phyloP scores from a whole-genome alignment of 1,284 basidiomycete genomes.

The Apiotrichum laibachii region DNA sequence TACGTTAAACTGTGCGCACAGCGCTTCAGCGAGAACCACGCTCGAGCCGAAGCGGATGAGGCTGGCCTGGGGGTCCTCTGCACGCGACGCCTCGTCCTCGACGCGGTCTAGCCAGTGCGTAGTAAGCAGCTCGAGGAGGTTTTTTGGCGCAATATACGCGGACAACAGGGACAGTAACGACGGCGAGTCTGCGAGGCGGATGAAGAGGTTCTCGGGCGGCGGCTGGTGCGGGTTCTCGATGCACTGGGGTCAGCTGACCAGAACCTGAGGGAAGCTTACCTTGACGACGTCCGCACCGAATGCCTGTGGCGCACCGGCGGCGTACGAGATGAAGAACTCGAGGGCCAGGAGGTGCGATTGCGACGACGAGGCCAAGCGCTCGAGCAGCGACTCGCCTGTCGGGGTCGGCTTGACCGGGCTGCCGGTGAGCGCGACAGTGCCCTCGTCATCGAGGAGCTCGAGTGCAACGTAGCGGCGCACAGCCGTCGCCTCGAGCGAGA shows the following conservation, averaged over 20 bases:
- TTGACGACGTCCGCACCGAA: slow-evolving; percentile 31
- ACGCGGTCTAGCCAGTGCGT: slow-evolving; percentile 29
- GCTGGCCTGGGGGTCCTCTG: slow-evolving; percentile 47
- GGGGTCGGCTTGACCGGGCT: slow-evolving; percentile 18
- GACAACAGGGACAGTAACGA: slow-evolving; percentile 27
- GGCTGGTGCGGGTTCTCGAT: slow-evolving; percentile 23
- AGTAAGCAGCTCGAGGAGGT: slow-evolving; percentile 26
- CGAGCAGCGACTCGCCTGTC: slow-evolving; percentile 29
- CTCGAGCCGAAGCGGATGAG: slow-evolving; percentile 49
- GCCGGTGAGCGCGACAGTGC: slow-evolving; percentile 22
- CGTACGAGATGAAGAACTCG: slow-evolving; percentile 27
- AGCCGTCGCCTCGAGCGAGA: slow-evolving; percentile 30
- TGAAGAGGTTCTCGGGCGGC: slow-evolving; percentile 38
- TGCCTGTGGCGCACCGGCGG: slow-evolving; percentile 27
- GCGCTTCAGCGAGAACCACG: slow-evolving; percentile 42
- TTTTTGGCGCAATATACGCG: slow-evolving; percentile 21
- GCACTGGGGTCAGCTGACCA: slow-evolving; percentile 14
- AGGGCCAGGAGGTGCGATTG: slow-evolving; percentile 34
- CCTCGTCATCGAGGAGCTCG: slow-evolving; percentile 26
- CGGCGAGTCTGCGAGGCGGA: slow-evolving; percentile 32
- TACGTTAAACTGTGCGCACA: slow-evolving; percentile 41
- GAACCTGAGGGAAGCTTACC: slow-evolving; percentile 16
- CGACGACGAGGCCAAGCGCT: slow-evolving; percentile 26
- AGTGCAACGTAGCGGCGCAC: slow-evolving; percentile 30
- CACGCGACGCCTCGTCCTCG: slow-evolving; percentile 27